Evolutionary conservation across 1,284 basidiomycete genomes (phyloP).

Genomic region (Dichomitus squalens): DNA sequence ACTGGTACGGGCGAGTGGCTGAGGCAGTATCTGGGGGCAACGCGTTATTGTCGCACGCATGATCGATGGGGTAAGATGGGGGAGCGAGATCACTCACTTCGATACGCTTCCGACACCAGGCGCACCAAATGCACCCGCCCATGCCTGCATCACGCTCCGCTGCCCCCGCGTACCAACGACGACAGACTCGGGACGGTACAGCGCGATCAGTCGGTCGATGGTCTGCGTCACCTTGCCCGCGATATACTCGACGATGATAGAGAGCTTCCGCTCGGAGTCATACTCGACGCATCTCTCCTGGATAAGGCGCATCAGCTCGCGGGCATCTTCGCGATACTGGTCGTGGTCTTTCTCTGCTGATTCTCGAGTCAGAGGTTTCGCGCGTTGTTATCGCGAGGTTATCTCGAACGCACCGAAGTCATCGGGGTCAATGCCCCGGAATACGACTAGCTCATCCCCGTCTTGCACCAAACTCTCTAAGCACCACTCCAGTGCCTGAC

Average conservation of each 20-base stretch:
- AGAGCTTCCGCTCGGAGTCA: conserved; percentile 82
- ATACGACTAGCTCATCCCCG: conserved; percentile 93
- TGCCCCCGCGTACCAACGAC: conserved; percentile 91
- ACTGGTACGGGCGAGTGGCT: conserved; percentile 91
- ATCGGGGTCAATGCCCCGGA: conserved; percentile 87
- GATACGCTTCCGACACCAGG: conserved; percentile 67
- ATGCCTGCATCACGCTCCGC: conserved; percentile 57
- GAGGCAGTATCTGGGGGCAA: conserved; percentile 68
- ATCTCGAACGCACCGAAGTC: conserved; percentile 57
- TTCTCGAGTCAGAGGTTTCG: background rate
- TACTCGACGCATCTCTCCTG: conserved; percentile 83
- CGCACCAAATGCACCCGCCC: conserved; percentile 58
- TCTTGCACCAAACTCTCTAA: conserved; percentile 88
- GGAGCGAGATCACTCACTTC: conserved; percentile 43
- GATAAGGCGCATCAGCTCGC: conserved; percentile 80
- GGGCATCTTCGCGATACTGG: conserved; percentile 85
- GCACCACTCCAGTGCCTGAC: conserved; percentile 87
- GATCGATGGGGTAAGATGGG: background rate
- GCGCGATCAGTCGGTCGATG: conserved; percentile 89
- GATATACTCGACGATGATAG: conserved; percentile 92
- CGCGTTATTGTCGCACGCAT: background rate
- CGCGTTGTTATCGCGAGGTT: background rate
- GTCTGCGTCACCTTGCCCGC: conserved; percentile 89
- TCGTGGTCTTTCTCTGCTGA: conserved; percentile 76
- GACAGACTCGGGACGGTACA: conserved; percentile 94